A percentile compares a stretch with the other conserved stretches of the same genome.
Evolutionary conservation across 75 land plant genomes (phyloP).

Genomic region (Cryptomeria japonica): DNA sequence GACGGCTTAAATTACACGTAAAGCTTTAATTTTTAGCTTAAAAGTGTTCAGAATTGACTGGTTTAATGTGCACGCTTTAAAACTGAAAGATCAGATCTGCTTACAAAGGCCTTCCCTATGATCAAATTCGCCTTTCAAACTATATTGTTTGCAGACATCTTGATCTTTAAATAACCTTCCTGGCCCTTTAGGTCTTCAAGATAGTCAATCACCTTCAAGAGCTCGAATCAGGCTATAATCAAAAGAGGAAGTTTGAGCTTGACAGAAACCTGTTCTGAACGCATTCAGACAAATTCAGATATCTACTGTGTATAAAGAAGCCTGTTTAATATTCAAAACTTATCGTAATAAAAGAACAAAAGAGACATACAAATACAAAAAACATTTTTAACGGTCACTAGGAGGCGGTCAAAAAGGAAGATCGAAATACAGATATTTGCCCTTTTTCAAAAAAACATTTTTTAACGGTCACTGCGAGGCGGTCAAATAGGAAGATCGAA

Average conservation of each 20-base stretch:
- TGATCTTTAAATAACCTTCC: not conserved
- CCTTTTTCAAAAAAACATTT: too few species aligned
- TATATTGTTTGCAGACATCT: not conserved
- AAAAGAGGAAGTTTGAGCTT: not conserved
- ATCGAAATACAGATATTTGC: too few species aligned
- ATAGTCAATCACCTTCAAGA: not conserved
- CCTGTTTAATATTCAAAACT: not conserved
- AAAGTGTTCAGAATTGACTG: too few species aligned
- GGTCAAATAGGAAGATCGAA: too few species aligned
- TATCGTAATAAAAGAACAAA: not conserved
- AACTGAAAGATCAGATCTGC: slow-evolving; percentile 26
- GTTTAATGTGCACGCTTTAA: too few species aligned
- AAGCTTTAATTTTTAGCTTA: too few species aligned
- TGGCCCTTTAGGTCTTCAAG: too few species aligned
- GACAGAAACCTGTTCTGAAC: not conserved
- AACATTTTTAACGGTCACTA: too few species aligned
- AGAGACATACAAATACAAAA: not conserved
- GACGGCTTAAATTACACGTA: too few species aligned
- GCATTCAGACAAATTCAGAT: not conserved
- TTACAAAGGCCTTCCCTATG: slow-evolving; percentile 5
- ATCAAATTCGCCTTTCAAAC: slow-evolving; percentile 14
- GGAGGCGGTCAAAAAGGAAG: too few species aligned
- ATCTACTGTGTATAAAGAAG: not conserved
- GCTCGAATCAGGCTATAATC: slow-evolving; percentile 33
- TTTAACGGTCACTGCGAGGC: too few species aligned